Conservation (phyloP, 345 rosid species). For the Trapa incisa region DNA sequence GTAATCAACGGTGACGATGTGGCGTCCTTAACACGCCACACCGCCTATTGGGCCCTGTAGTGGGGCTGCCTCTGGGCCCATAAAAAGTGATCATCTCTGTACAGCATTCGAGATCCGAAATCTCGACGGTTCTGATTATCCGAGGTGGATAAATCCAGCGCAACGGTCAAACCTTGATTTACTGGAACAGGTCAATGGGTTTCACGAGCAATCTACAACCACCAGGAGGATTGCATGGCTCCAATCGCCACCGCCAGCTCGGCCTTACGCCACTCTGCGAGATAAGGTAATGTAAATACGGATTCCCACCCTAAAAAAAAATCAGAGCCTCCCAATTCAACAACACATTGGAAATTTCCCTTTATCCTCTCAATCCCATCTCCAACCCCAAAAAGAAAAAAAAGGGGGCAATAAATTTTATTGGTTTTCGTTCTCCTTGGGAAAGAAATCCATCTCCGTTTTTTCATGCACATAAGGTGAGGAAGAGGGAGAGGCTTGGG, state of each 20-base stretch:
- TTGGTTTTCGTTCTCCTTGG: not conserved
- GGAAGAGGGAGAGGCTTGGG: not conserved
- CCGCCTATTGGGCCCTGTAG: no score
- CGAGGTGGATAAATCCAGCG: no score
- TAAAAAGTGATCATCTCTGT: no score
- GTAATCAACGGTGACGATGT: not conserved
- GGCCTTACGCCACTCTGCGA: not conserved
- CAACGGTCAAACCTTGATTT: not conserved
- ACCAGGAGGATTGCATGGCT: not conserved
- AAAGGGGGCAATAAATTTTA: not conserved
- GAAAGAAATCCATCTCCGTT: not conserved
- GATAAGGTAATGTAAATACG: not conserved
- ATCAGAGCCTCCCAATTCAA: conserved; percentile 18
- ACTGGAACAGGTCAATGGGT: not conserved
- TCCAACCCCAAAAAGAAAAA: not conserved
- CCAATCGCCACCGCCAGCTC: not conserved
- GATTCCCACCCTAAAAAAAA: conserved; percentile 9
- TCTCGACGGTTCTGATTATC: no score
- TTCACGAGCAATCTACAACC: not conserved
- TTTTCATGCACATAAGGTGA: conserved; percentile 4
- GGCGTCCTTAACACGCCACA: not conserved
- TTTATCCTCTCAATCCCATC: conserved; percentile 32
- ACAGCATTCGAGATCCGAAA: no score
- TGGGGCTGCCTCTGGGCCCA: no score
- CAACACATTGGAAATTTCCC: conserved; percentile 6